Percentiles rank a stretch among this genome's conserved stretches.
Conservation (phyloP, 768 basidiomycete species). For the Austroboletus festivus region DNA sequence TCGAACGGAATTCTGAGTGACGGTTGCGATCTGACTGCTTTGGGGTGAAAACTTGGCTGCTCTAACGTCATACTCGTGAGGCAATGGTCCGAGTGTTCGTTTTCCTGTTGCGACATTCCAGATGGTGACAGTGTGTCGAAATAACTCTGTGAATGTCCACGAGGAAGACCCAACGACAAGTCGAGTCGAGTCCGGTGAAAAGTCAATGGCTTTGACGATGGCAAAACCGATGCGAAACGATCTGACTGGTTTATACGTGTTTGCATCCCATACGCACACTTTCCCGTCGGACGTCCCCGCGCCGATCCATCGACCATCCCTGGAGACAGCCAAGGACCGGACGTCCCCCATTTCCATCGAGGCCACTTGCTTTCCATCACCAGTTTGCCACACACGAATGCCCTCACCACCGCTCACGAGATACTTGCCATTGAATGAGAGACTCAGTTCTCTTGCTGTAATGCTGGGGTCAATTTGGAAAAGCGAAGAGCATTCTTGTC, state of each 20-base stretch:
- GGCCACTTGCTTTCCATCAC: neutral
- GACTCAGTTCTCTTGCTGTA: no score
- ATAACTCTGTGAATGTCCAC: no score
- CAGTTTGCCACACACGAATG: neutral
- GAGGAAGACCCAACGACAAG: neutral
- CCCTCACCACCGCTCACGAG: neutral
- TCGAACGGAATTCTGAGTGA: neutral
- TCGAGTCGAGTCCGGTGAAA: neutral
- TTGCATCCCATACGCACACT: neutral
- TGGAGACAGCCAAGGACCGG: neutral
- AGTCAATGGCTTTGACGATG: neutral
- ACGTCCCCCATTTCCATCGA: neutral
- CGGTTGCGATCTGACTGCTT: neutral
- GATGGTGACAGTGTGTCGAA: no score
- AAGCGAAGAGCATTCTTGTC: no score
- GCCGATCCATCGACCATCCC: neutral
- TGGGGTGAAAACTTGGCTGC: neutral
- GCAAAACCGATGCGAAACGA: neutral
- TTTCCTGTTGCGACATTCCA: neutral
- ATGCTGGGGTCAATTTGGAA: no score
- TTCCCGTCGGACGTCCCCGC: neutral
- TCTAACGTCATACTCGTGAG: neutral
- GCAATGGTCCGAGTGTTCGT: neutral
- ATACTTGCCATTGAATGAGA: neutral
- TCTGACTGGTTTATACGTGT: neutral